Evolutionary conservation across 2,329 filamentous ascomycete genomes (phyloP).

Genomic region (Penicillium thymicola): DNA sequence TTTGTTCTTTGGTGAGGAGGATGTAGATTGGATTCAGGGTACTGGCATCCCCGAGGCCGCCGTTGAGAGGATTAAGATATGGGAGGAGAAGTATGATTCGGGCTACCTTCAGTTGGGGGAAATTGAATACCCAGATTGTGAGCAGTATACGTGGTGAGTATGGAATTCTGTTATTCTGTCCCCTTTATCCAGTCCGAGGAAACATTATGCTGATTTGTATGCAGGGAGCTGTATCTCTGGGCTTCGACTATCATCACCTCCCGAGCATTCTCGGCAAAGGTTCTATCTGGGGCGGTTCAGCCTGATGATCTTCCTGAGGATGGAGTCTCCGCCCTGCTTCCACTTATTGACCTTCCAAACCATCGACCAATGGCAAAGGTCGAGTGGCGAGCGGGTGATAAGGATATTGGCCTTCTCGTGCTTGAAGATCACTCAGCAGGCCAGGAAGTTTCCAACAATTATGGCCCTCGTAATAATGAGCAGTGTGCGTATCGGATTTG

Average conservation of each 20-base stretch:
- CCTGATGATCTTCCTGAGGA: slow-evolving; percentile 47
- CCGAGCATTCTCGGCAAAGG: slow-evolving; percentile 44
- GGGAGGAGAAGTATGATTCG: slow-evolving; percentile 40
- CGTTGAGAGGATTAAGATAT: slow-evolving; percentile 33
- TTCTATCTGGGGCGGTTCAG: slow-evolving; percentile 38
- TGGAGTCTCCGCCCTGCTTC: slow-evolving; percentile 66
- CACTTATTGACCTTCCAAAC: slow-evolving; percentile 69
- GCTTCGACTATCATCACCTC: slow-evolving; percentile 45
- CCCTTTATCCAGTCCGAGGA: neutral
- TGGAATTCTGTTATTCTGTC: neutral
- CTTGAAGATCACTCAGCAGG: slow-evolving; percentile 46
- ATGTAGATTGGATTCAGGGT: slow-evolving; percentile 50
- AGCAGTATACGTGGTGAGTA: slow-evolving; percentile 41
- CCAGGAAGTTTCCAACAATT: slow-evolving; percentile 64
- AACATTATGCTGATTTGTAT: slow-evolving; percentile 5
- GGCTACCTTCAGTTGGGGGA: slow-evolving; percentile 29
- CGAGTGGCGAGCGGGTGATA: slow-evolving; percentile 53
- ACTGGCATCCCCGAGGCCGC: slow-evolving; percentile 36
- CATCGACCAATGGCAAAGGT: slow-evolving; percentile 61
- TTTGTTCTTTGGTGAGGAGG: slow-evolving; percentile 61
- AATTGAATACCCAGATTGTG: slow-evolving; percentile 29
- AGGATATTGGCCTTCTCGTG: slow-evolving; percentile 42
- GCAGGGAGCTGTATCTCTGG: slow-evolving; percentile 47
- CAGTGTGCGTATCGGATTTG: slow-evolving; percentile 45
- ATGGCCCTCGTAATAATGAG: slow-evolving; percentile 72